Percentiles rank a stretch among this genome's conserved stretches.
Conservation (phyloP, 2,329 filamentous ascomycete species). For the Furcasterigmium furcatum region DNA sequence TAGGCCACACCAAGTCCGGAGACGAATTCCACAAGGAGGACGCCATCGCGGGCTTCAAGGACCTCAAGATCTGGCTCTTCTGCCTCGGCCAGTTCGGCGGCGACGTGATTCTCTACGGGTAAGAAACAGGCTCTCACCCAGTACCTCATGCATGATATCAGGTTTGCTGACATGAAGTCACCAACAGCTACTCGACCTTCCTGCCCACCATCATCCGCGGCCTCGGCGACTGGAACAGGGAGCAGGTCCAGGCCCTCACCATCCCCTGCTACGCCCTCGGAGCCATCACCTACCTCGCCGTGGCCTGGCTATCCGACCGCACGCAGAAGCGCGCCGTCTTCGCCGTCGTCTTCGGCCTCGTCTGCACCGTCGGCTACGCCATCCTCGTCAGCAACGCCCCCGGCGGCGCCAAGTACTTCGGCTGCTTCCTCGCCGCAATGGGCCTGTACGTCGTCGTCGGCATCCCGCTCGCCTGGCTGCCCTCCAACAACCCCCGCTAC, state of each 20-base stretch:
- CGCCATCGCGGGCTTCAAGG: slow-evolving; percentile 52
- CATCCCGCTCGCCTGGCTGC: slow-evolving; percentile 35
- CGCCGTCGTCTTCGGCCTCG: slow-evolving; percentile 44
- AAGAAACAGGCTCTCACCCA: background rate
- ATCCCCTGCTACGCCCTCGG: slow-evolving; percentile 65
- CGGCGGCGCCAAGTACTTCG: slow-evolving; percentile 56
- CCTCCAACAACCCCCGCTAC: slow-evolving; percentile 59
- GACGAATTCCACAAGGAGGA: slow-evolving; percentile 44
- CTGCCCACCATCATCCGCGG: slow-evolving; percentile 64
- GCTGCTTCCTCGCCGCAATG: slow-evolving; percentile 60
- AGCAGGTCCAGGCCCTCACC: slow-evolving; percentile 58
- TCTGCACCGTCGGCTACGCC: slow-evolving; percentile 54
- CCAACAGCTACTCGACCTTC: slow-evolving; percentile 51
- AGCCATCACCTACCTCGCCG: slow-evolving; percentile 54
- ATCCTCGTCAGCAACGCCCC: slow-evolving; percentile 52
- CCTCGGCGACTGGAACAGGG: slow-evolving; percentile 41
- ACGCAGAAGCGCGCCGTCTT: slow-evolving; percentile 55
- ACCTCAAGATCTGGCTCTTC: slow-evolving; percentile 63
- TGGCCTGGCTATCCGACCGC: slow-evolving; percentile 56
- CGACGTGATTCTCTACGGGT: slow-evolving; percentile 59
- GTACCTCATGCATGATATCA: too few relatives aligned
- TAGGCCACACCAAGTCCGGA: slow-evolving; percentile 22
- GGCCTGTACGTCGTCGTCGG: slow-evolving; percentile 51
- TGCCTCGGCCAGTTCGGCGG: slow-evolving; percentile 57
- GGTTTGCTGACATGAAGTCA: too few relatives aligned